Evolutionary conservation across 1,284 basidiomycete genomes (phyloP).

Genomic region (Sphaerobolus stellatus): DNA sequence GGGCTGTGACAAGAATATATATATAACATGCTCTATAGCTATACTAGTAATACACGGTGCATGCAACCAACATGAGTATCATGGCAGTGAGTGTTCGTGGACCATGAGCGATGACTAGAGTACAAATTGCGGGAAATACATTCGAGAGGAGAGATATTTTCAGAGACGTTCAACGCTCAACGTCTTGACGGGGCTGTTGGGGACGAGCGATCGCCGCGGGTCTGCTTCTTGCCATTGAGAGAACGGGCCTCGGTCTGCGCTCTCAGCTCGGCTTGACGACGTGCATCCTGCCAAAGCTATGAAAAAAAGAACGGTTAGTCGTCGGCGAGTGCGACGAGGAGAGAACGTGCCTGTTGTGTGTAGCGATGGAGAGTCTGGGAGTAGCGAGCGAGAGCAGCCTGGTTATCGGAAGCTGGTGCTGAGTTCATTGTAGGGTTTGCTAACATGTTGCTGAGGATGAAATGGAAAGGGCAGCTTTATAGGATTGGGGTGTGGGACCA

Average conservation of each 20-base stretch:
- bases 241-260: background rate
- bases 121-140: background rate
- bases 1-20: background rate
- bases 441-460: too few relatives aligned
- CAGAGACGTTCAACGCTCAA: background rate
- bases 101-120: background rate
- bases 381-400: slow-evolving; percentile 8
- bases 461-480: too few relatives aligned
- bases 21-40: background rate
- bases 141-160: background rate
- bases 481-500: too few relatives aligned
- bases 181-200: background rate
- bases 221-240: background rate
- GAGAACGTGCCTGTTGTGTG: slow-evolving; percentile 6
- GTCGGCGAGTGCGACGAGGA: background rate
- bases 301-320: background rate
- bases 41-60: background rate
- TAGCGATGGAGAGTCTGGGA: slow-evolving; percentile 9
- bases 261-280: slow-evolving; percentile 4
- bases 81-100: background rate
- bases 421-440: too few relatives aligned
- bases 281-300: slow-evolving; percentile 12
- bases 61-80: background rate
- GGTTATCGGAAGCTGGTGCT: background rate
- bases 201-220: background rate